phyloP scores from a whole-genome alignment of 768 basidiomycete species.

The Tylopilus balloui region DNA sequence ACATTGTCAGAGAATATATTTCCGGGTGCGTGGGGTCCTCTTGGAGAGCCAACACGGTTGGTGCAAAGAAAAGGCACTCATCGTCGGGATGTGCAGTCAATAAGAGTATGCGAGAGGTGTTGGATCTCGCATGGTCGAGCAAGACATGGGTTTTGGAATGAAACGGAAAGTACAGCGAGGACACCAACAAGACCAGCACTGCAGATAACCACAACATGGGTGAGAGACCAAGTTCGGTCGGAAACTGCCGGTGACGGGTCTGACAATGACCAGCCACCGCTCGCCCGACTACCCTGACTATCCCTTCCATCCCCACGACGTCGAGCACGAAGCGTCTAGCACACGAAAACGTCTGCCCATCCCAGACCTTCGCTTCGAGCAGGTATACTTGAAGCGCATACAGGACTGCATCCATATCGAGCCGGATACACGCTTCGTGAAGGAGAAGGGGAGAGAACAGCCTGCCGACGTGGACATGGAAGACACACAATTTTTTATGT shows the following conservation, averaged over 20 bases:
- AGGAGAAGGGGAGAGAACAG: slow-evolving; percentile 32
- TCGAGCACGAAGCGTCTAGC: slow-evolving; percentile 10
- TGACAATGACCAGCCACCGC: slow-evolving; percentile 23
- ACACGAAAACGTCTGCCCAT: slow-evolving; percentile 49
- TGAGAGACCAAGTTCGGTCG: slow-evolving; percentile 5
- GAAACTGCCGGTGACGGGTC: slow-evolving; percentile 18
- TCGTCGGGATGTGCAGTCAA: slow-evolving; percentile 95
- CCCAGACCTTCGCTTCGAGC: slow-evolving; percentile 75
- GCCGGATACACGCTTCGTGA: slow-evolving; percentile 12
- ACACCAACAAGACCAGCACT: slow-evolving; percentile 14
- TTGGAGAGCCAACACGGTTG: slow-evolving; percentile 62
- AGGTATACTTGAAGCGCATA: slow-evolving; percentile 62
- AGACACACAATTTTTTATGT: slow-evolving; percentile 17
- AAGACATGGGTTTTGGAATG: slow-evolving; percentile 23
- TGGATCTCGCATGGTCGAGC: slow-evolving; percentile 1
- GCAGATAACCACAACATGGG: slow-evolving; percentile 19
- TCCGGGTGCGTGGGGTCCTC: slow-evolving; percentile 24
- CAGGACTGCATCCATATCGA: slow-evolving; percentile 46
- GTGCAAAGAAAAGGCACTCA: slow-evolving; percentile 91
- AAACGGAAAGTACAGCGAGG: slow-evolving; percentile 25
- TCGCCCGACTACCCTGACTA: slow-evolving; percentile 23
- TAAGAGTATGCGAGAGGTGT: slow-evolving; percentile 44
- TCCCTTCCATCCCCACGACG: slow-evolving; percentile 12
- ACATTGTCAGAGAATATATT: slow-evolving; percentile 68
- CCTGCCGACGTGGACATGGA: slow-evolving; percentile 12